These are phyloP conservation scores for Boletus pseudopeckii DNA, from an alignment of 768 basidiomycete species.

Conservation along the genomic window DNA sequence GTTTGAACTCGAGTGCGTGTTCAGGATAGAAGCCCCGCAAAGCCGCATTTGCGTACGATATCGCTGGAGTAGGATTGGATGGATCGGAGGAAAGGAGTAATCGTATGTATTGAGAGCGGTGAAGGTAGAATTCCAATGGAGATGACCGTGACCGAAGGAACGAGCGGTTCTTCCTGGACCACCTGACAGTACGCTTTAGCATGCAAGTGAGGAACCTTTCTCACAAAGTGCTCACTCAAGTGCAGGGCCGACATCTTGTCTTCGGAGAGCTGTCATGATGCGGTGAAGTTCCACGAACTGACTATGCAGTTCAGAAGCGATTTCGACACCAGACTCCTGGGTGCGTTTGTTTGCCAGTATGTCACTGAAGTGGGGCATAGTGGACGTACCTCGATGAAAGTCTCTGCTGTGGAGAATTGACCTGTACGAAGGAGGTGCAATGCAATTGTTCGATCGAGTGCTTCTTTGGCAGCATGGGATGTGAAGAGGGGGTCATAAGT, in stretches of 20 bases:
- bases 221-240: slow-evolving; percentile 53
- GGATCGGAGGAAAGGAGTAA: slow-evolving; percentile 65
- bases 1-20: slow-evolving; percentile 60
- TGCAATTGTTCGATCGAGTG: slow-evolving; percentile 69
- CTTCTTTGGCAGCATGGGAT: slow-evolving; percentile 53
- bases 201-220: neutral
- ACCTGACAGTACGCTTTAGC: slow-evolving; percentile 46
- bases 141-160: slow-evolving; percentile 73
- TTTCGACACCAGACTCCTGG: slow-evolving; percentile 66
- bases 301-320: slow-evolving; percentile 46
- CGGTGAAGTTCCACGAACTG: slow-evolving; percentile 70
- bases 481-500: slow-evolving; percentile 65
- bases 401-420: slow-evolving; percentile 72
- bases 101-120: slow-evolving; percentile 86
- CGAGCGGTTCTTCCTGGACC: slow-evolving; percentile 63
- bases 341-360: neutral
- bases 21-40: slow-evolving; percentile 61
- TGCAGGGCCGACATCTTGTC: slow-evolving; percentile 69
- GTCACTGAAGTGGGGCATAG: slow-evolving; percentile 2
- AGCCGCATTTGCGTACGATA: slow-evolving; percentile 70
- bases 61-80: slow-evolving; percentile 53
- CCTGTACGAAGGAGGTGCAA: slow-evolving; percentile 79
- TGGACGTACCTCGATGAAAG: slow-evolving; percentile 61
- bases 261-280: slow-evolving; percentile 64
- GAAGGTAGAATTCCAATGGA: slow-evolving; percentile 83